These are phyloP conservation scores for Amoeboaphelidium occidentale DNA, from an alignment of 371 early-diverging fungal genomes.

Conservation along the genomic window DNA sequence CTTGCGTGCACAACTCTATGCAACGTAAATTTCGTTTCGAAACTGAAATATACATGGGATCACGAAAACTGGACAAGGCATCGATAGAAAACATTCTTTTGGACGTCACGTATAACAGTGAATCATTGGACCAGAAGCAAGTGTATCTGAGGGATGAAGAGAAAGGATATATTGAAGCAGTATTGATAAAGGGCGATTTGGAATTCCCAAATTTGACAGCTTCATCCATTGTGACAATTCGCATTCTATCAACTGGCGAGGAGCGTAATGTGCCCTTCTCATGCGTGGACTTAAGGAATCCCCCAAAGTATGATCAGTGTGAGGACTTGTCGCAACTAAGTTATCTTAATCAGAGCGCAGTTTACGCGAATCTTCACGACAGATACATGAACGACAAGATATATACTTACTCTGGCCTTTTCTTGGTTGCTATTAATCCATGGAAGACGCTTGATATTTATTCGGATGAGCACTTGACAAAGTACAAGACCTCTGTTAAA, in stretches of 20 bases:
- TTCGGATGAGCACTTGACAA: constrained; percentile 1
- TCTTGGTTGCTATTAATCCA: constrained; percentile 20
- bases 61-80: too few species aligned
- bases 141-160: neutral
- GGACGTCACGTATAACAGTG: too few species aligned
- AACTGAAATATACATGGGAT: too few species aligned
- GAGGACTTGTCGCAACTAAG: constrained; percentile 15
- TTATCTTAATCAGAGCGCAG: constrained; percentile 17
- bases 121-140: neutral
- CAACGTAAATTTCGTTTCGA: too few species aligned
- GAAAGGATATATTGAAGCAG: neutral
- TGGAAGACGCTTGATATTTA: constrained; percentile 14
- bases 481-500: constrained; percentile 6
- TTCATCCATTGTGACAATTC: neutral
- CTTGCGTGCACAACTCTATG: too few species aligned
- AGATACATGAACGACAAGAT: constrained; percentile 11
- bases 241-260: neutral
- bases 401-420: constrained; percentile 19
- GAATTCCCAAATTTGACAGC: neutral
- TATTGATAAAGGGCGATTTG: neutral
- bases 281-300: constrained; percentile 14
- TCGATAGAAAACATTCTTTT: too few species aligned
- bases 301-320: constrained; percentile 15
- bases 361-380: constrained; percentile 14
- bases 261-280: constrained; percentile 1